A percentile compares a stretch with the other conserved stretches of the same genome.
Conservation (phyloP, 2,329 filamentous ascomycete species). For the Aspergillus persii region DNA sequence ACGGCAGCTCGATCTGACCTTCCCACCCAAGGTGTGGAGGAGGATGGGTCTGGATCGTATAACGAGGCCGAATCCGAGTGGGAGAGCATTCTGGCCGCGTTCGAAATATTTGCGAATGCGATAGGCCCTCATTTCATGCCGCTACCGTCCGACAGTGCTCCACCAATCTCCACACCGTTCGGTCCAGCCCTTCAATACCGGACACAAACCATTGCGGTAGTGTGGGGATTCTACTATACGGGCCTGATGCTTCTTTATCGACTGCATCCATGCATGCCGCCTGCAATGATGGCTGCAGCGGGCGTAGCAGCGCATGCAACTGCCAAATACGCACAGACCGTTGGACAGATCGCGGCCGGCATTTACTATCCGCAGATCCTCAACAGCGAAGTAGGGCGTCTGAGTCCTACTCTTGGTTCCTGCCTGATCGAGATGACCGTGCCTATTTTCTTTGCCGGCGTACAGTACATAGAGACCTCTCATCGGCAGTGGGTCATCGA, state of each 20-base stretch:
- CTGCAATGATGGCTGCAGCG: constrained; percentile 82
- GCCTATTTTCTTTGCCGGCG: constrained; percentile 79
- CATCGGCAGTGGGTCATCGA: constrained; percentile 78
- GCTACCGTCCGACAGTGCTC: constrained; percentile 64
- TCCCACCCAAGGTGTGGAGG: constrained; percentile 43
- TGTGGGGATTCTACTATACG: constrained; percentile 88
- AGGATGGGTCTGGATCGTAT: constrained; percentile 63
- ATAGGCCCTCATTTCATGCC: constrained; percentile 76
- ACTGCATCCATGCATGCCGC: constrained; percentile 84
- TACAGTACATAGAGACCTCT: constrained; percentile 68
- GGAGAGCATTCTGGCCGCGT: constrained; percentile 51
- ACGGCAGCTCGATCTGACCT: constrained; percentile 33
- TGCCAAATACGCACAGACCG: constrained; percentile 65
- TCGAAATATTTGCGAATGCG: constrained; percentile 50
- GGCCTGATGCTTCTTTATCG: constrained; percentile 78
- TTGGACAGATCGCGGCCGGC: constrained; percentile 79
- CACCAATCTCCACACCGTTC: constrained; percentile 69
- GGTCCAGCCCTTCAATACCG: constrained; percentile 78
- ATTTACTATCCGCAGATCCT: constrained; percentile 48
- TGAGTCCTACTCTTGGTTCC: constrained; percentile 76
- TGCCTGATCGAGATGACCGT: constrained; percentile 81
- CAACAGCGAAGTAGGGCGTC: constrained; percentile 43
- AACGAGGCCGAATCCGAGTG: constrained; percentile 74
- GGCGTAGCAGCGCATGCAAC: constrained; percentile 74
- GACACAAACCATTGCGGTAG: constrained; percentile 79